Conservation (phyloP, 495 filamentous ascomycete species). For the Penicillium turbatum region DNA sequence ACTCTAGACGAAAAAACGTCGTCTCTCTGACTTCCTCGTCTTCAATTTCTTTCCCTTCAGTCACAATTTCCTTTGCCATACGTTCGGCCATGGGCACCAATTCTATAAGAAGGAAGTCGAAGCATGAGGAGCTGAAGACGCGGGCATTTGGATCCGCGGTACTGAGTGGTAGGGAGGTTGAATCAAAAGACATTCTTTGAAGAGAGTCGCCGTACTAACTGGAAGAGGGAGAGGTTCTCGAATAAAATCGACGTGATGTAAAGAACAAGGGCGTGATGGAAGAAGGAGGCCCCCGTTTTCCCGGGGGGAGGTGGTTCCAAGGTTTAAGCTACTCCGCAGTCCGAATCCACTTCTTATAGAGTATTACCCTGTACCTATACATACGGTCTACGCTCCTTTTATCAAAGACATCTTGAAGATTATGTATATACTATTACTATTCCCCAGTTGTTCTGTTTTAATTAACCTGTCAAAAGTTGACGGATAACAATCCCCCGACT, state of each 20-base stretch:
- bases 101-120: conserved; percentile 94
- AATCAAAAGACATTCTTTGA: conserved; percentile 69
- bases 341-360: background rate
- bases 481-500: background rate
- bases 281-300: background rate
- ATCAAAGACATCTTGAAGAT: too few relatives aligned
- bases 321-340: background rate
- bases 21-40: conserved; percentile 78
- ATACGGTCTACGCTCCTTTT: too few relatives aligned
- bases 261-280: background rate
- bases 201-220: too few relatives aligned
- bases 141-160: conserved; percentile 71
- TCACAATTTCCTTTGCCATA: conserved; percentile 45
- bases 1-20: conserved; percentile 79
- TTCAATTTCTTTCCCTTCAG: conserved; percentile 47
- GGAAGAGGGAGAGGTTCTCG: background rate
- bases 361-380: too few relatives aligned
- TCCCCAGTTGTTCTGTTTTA: background rate
- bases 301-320: background rate
- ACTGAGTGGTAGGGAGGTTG: conserved; percentile 58
- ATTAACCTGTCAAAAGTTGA: background rate
- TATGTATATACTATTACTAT: too few relatives aligned
- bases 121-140: conserved; percentile 72
- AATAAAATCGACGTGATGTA: background rate
- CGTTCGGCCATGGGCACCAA: conserved; percentile 92